Percentiles rank a stretch among this genome's conserved stretches.
phyloP scores from a whole-genome alignment of 768 basidiomycete genomes.

The Phylloporus arenicola region DNA sequence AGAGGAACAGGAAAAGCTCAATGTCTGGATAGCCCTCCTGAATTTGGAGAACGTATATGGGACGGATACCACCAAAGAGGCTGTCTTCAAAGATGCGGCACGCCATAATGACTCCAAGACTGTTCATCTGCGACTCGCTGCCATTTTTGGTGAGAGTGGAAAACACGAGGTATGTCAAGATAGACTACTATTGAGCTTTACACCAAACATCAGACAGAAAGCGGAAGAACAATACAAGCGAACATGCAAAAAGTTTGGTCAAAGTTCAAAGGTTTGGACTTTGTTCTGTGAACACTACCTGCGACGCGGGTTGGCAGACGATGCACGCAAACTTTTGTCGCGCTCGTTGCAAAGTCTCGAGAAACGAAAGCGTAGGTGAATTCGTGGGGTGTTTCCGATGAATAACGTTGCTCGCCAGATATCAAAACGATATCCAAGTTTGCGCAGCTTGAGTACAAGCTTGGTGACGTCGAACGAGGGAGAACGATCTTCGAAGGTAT shows the following conservation, averaged over 20 bases:
- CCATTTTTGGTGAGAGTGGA: constrained; percentile 77
- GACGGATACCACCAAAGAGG: constrained; percentile 70
- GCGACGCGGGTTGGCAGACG: constrained; percentile 64
- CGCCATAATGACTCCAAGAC: constrained; percentile 91
- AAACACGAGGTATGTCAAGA: constrained; percentile 62
- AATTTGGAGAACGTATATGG: constrained; percentile 95
- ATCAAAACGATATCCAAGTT: constrained; percentile 94
- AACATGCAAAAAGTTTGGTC: constrained; percentile 90
- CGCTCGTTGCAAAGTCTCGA: constrained; percentile 87
- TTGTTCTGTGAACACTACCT: constrained; percentile 81
- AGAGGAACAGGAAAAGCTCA: constrained; percentile 93
- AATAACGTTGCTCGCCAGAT: constrained; percentile 44
- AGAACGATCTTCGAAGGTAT: constrained; percentile 96
- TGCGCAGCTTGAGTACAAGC: constrained; percentile 91
- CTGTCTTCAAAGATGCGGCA: constrained; percentile 85
- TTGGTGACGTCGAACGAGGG: constrained; percentile 90
- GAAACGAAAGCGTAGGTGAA: constrained; percentile 81
- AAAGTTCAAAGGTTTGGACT: constrained; percentile 93
- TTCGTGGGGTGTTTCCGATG: neutral
- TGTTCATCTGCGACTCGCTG: constrained; percentile 76
- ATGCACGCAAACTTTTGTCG: constrained; percentile 80
- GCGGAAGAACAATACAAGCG: constrained; percentile 89
- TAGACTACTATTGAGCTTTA: neutral
- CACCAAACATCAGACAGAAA: constrained; percentile 46
- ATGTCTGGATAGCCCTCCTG: constrained; percentile 94